These are phyloP conservation scores for Drosera capensis DNA, from an alignment of 148 eudicot species.

Conservation along the genomic window DNA sequence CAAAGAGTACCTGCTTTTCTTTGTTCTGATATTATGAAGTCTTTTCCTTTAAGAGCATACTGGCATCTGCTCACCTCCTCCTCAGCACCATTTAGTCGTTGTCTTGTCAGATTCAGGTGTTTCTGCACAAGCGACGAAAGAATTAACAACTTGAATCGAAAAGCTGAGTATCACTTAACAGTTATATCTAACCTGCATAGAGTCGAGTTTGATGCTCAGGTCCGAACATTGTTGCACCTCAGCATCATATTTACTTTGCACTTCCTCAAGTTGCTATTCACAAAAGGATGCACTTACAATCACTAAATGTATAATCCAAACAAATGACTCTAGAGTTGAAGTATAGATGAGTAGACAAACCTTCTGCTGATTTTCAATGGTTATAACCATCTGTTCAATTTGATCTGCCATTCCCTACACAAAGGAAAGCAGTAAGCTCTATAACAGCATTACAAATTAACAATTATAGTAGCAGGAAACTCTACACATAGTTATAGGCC, in stretches of 20 bases:
- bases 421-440: no score
- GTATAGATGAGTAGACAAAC: slow-evolving; percentile 11
- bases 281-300: background rate
- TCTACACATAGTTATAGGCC: no score
- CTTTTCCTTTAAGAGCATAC: slow-evolving; percentile 24
- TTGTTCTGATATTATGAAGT: slow-evolving; percentile 24
- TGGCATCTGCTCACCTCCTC: slow-evolving; percentile 25
- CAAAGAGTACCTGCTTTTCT: slow-evolving; percentile 23
- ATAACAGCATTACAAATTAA: no score
- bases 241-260: slow-evolving; percentile 39
- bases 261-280: slow-evolving; percentile 45
- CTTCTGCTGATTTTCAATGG: slow-evolving; percentile 55
- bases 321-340: no score
- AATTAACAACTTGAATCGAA: background rate
- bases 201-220: slow-evolving; percentile 38
- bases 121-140: slow-evolving; percentile 11
- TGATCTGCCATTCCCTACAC: slow-evolving; percentile 82
- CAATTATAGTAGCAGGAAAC: no score
- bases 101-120: slow-evolving; percentile 20
- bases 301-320: background rate
- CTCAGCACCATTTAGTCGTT: slow-evolving; percentile 24
- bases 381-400: slow-evolving; percentile 65
- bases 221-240: slow-evolving; percentile 39
- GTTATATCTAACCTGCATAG: slow-evolving; percentile 19
- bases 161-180: background rate